Base-by-base conservation (phyloP, 345 rosid genomes). In the Pistacia vera region DNA sequence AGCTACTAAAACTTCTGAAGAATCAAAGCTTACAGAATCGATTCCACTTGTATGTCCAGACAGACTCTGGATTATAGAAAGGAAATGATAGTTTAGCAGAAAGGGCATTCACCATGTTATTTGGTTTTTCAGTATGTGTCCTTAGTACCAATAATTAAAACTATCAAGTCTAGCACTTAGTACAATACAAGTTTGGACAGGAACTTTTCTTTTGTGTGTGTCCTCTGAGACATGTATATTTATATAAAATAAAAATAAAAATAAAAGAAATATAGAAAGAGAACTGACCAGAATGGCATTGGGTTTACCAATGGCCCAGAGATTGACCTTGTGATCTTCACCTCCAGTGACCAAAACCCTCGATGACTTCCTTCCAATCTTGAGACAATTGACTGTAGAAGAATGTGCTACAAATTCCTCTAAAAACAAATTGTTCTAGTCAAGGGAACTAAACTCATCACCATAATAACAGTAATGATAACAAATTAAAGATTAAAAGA, bases 241-340 rank as follows among this genome's bases (percentile, higher is more conserved):
- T 25, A 25, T 25, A 25, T 25, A 48, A 49, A 17, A 49, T 2
- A 4, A 30, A 30, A 30, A 30, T 1, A 1, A 30, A 30, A 25
- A 17, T 18, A 65, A 1, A 8, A 63, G 8, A 30, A 35, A 74
- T 71, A 77, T 28, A 64, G 74, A 52, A 13, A 68, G 81, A 82
- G 87, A 88, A 88, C 96, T 93, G 70, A 95, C 99, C 98, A 90
- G 88, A 81, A 96, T 88, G 61, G 99, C 94, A 71, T 96, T 93
- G 84, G 99, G 99, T 85, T 96, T 96, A 81, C 99, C 99, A 68
- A 96, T 96, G 86, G 99, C 97, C 99, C 99, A 96, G 67, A 96
- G 95, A 86, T 96, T 96, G 70, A 96, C 99, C 80, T 91, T 96
- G 77, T 91, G 95, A 88, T 96, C 99, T 88, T 96, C 99, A 65